phyloP scores from a whole-genome alignment of 495 filamentous ascomycete species.

The Extremus antarcticus region DNA sequence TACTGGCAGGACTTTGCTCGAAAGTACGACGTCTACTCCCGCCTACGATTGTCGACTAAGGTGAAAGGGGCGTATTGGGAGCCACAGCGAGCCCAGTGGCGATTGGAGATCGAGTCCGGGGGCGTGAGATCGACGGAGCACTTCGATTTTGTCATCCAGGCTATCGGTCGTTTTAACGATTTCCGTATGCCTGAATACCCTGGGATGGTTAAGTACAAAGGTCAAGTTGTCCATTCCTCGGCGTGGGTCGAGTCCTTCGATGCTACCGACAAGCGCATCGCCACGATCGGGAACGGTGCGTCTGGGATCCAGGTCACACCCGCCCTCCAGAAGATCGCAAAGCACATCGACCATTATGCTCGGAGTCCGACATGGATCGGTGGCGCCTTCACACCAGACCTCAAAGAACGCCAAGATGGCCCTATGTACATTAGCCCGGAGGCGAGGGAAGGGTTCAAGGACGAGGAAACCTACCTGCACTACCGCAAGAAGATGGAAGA shows the following conservation, averaged over 20 bases:
- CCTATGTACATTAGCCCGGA: conserved; percentile 29
- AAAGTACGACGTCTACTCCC: conserved; percentile 52
- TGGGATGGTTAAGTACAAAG: conserved; percentile 40
- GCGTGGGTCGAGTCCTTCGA: conserved; percentile 43
- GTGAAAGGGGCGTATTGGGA: conserved; percentile 48
- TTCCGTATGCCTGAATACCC: conserved; percentile 44
- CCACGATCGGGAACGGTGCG: conserved; percentile 51
- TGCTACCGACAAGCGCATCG: conserved; percentile 43
- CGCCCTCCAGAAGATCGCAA: conserved; percentile 45
- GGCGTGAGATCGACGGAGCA: conserved; percentile 35
- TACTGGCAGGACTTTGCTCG: conserved; percentile 52
- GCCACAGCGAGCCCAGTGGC: conserved; percentile 41
- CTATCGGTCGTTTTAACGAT: conserved; percentile 45
- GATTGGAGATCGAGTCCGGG: conserved; percentile 33
- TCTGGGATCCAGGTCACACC: conserved; percentile 47
- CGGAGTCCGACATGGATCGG: conserved; percentile 63
- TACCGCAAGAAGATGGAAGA: conserved; percentile 43
- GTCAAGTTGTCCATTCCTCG: conserved; percentile 42
- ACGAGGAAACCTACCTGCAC: conserved; percentile 38
- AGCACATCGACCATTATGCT: conserved; percentile 53
- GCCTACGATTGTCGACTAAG: conserved; percentile 39
- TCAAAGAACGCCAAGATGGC: not conserved
- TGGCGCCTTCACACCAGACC: conserved; percentile 33
- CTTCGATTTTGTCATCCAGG: conserved; percentile 50
- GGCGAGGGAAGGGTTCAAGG: conserved; percentile 38